Evolutionary conservation across 352 stramenopile species (phyloP).

Genomic region (Globisporangium camurandrum): DNA sequence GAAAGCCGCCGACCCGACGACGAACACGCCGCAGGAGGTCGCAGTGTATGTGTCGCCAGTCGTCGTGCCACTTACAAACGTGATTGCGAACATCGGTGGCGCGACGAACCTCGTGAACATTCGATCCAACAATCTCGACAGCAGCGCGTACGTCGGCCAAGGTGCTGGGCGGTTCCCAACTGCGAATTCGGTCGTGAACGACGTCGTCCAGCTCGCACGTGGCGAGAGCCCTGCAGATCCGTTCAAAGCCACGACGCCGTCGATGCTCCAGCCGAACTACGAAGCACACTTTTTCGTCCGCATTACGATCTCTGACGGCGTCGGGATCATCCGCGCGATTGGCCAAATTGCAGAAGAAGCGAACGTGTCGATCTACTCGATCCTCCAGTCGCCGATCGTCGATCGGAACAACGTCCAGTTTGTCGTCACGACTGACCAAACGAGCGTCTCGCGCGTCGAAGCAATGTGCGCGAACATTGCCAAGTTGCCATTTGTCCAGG

Average conservation of each 20-base stretch:
- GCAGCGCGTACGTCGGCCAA: constrained; percentile 88
- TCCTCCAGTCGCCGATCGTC: constrained; percentile 93
- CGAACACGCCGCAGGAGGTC: constrained; percentile 66
- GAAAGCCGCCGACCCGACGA: constrained; percentile 66
- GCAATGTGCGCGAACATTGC: constrained; percentile 88
- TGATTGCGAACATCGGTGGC: constrained; percentile 84
- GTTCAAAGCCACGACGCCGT: constrained; percentile 46
- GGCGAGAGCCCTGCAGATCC: constrained; percentile 84
- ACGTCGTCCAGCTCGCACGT: constrained; percentile 90
- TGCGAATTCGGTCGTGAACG: constrained; percentile 94
- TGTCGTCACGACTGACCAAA: constrained; percentile 94
- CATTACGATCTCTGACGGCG: constrained; percentile 89
- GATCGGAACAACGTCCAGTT: constrained; percentile 92
- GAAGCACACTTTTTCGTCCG: constrained; percentile 92
- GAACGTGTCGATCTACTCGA: constrained; percentile 95
- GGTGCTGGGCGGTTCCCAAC: constrained; percentile 93
- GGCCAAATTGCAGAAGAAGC: constrained; percentile 92
- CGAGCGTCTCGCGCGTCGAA: constrained; percentile 81
- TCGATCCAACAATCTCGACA: constrained; percentile 85
- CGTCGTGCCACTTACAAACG: constrained; percentile 84
- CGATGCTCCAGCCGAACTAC: constrained; percentile 88
- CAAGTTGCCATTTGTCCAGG: constrained; percentile 78
- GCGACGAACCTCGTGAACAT: constrained; percentile 91
- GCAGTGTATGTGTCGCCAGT: constrained; percentile 93
- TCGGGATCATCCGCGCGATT: constrained; percentile 93